Conservation (phyloP, 306 rosid genomes). For the Prunus fruticosa region DNA sequence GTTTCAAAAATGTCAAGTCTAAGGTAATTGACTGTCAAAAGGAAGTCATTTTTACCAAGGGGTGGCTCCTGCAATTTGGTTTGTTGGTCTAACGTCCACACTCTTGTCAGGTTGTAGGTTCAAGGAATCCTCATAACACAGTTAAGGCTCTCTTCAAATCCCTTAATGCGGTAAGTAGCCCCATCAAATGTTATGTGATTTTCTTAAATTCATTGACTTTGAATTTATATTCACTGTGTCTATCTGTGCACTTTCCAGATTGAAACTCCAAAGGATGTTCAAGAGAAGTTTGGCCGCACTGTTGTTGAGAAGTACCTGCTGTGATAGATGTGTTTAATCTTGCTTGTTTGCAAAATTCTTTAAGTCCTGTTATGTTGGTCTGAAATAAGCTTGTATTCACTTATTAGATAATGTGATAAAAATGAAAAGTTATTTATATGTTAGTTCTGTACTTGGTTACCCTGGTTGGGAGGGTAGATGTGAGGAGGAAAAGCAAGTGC, state of each 20-base stretch:
- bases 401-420: not conserved
- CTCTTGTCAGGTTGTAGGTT: constrained; percentile 70
- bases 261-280: constrained; percentile 86
- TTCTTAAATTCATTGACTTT: not conserved
- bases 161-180: constrained; percentile 70
- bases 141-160: constrained; percentile 89
- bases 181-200: not conserved
- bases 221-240: constrained; percentile 11
- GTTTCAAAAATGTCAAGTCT: constrained; percentile 87
- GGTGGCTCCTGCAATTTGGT: constrained; percentile 12
- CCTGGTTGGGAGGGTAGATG: no score
- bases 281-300: constrained; percentile 88
- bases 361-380: not conserved
- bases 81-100: constrained; percentile 17
- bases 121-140: constrained; percentile 85
- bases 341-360: not conserved
- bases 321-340: constrained; percentile 32
- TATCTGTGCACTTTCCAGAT: constrained; percentile 46
- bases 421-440: not conserved
- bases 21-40: constrained; percentile 55
- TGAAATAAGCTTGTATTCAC: not conserved
- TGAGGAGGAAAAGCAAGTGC: no score
- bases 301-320: constrained; percentile 85
- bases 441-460: not conserved
- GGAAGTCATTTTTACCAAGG: constrained; percentile 9